Base-by-base conservation (phyloP, 768 basidiomycete genomes). In the Boletus subparvulus region DNA sequence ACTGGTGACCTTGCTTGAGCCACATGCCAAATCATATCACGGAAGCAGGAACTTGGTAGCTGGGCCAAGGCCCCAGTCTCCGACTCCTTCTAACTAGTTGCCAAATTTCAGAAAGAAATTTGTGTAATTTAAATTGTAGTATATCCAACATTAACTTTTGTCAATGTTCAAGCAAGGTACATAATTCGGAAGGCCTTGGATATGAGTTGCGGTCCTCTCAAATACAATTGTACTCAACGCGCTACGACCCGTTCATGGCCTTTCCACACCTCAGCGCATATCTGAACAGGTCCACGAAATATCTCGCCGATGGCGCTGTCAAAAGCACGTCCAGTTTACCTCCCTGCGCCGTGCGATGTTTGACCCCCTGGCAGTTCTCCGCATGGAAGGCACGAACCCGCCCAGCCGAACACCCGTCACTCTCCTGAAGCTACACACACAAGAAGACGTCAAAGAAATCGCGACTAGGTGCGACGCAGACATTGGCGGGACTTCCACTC, bases 401-500 rank as follows among this genome's bases (percentile, higher is more conserved):
- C 85, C 86, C 10, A 74, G 75, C 45, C 83, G 85, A 36, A 72
- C 72, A 6, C 87, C 91, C n/a, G 77, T 80, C 52, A 81, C 83
- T 0, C 78, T 94, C 48, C 85, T 84, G 66, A 77, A 78, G 8
- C 83, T 94, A 71, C 84, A 87, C 63, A 78, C 82, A 0, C 73
- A 64, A 17, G 76, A 80, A 26, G 84, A 88, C 58, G 65, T 92
- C 47, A 60, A 77, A 4, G 76, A 82, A n/a, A 86, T 86, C 58
- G 90, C 87, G 0, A 83, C 82, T 0, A 94, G 95, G 4, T 92
- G 88, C 61, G 96, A 98, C 71, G 78, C 79, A 0, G 96, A 98
- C 73, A 87, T 95, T 43, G 94, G 95, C 7, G 91, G 94, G 26
- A 80, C 81, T 26, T 90, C 91, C 4, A 85, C 88, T 0, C 87